Evolutionary conservation across 129 eudicot species (phyloP).

Genomic region (Logfia minima): DNA sequence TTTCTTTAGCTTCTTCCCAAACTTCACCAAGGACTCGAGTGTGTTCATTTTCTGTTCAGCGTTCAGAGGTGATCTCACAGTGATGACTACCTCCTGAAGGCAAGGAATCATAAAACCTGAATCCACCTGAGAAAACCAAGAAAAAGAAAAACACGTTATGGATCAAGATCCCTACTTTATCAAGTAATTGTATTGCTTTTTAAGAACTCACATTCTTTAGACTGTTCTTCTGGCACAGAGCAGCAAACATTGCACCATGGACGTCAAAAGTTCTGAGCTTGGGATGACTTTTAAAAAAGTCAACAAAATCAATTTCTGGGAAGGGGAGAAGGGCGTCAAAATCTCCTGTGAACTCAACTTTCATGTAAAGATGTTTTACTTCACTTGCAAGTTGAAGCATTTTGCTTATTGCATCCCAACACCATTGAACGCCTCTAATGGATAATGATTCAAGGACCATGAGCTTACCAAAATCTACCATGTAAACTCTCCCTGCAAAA

Average conservation of each 20-base stretch:
- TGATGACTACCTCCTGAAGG: slow-evolving; percentile 68
- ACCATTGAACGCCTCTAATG: slow-evolving; percentile 90
- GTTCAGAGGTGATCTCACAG: slow-evolving; percentile 80
- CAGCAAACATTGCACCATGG: slow-evolving; percentile 99
- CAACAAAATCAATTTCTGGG: slow-evolving; percentile 92
- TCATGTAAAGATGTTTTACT: slow-evolving; percentile 83
- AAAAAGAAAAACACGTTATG: neutral
- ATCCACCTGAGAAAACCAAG: slow-evolving; percentile 58
- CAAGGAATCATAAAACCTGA: slow-evolving; percentile 63
- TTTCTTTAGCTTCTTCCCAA: slow-evolving; percentile 64
- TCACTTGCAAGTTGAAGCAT: slow-evolving; percentile 84
- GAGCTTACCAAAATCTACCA: slow-evolving; percentile 83
- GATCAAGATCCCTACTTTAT: slow-evolving; percentile 19
- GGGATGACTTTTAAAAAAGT: slow-evolving; percentile 80
- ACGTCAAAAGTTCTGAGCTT: slow-evolving; percentile 77
- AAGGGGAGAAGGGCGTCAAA: slow-evolving; percentile 74
- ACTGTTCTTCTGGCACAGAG: slow-evolving; percentile 94
- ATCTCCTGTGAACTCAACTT: slow-evolving; percentile 92
- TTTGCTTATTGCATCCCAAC: slow-evolving; percentile 88
- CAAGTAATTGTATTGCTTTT: slow-evolving; percentile 3
- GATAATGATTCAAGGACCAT: slow-evolving; percentile 69
- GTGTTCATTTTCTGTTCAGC: slow-evolving; percentile 94
- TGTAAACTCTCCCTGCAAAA: slow-evolving; percentile 65
- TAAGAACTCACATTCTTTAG: slow-evolving; percentile 56
- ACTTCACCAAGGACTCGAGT: slow-evolving; percentile 71